Percentiles rank a stretch among this genome's conserved stretches.
Conservation (phyloP, 106 monocot species). For the Phalaenopsis aphrodite region DNA sequence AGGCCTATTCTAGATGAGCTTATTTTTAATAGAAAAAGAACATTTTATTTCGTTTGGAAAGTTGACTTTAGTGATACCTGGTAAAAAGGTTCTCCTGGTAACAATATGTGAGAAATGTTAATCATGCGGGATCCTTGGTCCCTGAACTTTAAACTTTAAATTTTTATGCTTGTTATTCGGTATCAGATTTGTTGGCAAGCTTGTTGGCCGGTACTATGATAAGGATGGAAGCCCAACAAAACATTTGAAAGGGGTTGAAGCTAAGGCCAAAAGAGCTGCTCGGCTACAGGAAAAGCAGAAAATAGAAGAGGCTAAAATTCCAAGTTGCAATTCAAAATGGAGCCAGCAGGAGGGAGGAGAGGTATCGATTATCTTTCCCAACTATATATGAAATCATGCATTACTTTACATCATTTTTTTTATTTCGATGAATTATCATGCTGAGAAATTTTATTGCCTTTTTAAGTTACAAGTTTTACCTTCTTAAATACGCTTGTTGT, state of each 20-base stretch:
- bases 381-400: background rate
- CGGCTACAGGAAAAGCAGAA: constrained; percentile 91
- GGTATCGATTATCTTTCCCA: constrained; percentile 28
- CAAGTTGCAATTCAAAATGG: constrained; percentile 97
- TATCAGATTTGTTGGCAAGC: constrained; percentile 72
- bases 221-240: constrained; percentile 82
- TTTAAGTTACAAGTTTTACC: background rate
- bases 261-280: constrained; percentile 87
- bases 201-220: constrained; percentile 88
- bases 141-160: background rate
- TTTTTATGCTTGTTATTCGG: background rate
- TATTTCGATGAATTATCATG: background rate
- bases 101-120: background rate
- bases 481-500: background rate
- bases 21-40: background rate
- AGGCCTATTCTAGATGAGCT: background rate
- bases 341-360: constrained; percentile 86
- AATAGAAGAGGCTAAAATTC: constrained; percentile 69
- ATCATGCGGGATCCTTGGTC: background rate
- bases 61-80: background rate
- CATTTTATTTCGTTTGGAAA: background rate
- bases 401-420: background rate
- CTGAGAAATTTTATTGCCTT: background rate
- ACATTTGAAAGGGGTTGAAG: constrained; percentile 84
- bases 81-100: background rate